These are phyloP conservation scores for Cyamopsis tetragonoloba DNA, from an alignment of 306 rosid species.

Conservation along the genomic window DNA sequence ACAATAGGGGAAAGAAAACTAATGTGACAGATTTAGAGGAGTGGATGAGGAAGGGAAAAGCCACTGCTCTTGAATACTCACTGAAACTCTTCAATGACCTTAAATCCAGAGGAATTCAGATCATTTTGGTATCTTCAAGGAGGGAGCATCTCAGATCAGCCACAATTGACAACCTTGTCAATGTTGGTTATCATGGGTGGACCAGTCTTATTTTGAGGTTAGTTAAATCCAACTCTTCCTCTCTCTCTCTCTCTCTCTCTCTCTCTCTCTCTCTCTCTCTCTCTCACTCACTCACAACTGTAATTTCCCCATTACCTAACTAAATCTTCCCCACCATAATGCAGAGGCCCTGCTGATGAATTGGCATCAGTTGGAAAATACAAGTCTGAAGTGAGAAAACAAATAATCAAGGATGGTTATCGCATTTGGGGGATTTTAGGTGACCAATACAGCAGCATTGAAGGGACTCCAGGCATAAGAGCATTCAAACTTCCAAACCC, in stretches of 20 bases:
- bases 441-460: slow-evolving; percentile 32
- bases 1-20: slow-evolving; percentile 45
- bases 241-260: background rate
- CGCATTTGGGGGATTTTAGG: slow-evolving; percentile 36
- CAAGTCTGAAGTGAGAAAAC: slow-evolving; percentile 23
- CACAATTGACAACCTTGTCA: slow-evolving; percentile 57
- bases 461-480: slow-evolving; percentile 20
- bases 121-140: slow-evolving; percentile 56
- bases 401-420: slow-evolving; percentile 12
- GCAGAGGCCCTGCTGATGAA: slow-evolving; percentile 29
- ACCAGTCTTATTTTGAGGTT: slow-evolving; percentile 50
- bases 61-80: slow-evolving; percentile 55
- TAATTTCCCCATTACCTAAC: no score
- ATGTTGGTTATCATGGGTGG: slow-evolving; percentile 64
- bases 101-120: slow-evolving; percentile 51
- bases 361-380: slow-evolving; percentile 22
- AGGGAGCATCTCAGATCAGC: slow-evolving; percentile 62
- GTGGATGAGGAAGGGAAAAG: slow-evolving; percentile 54
- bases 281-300: no score
- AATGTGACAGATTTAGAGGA: slow-evolving; percentile 53
- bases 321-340: background rate
- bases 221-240: background rate
- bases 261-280: no score
- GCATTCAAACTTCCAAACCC: slow-evolving; percentile 39
- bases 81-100: slow-evolving; percentile 51